phyloP scores from a whole-genome alignment of 1,139 yeast genomes.

The Lipomyces yarrowii region DNA sequence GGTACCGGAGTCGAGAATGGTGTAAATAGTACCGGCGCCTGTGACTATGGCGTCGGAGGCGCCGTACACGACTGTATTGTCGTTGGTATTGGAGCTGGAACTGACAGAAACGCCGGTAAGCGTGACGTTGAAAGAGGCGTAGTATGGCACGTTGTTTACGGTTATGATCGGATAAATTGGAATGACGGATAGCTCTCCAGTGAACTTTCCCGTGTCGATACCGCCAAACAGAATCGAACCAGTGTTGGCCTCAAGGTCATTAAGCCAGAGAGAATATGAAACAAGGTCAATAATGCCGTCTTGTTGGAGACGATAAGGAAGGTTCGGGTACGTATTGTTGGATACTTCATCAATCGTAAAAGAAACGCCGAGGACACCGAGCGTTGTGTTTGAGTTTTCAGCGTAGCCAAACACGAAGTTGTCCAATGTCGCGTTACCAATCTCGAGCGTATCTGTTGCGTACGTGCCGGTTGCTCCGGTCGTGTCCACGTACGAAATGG shows the following conservation, averaged over 20 bases:
- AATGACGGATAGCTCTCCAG: slow-evolving; percentile 46
- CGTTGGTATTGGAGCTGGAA: neutral
- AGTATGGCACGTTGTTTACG: neutral
- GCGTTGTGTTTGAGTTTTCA: neutral
- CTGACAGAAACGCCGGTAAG: neutral
- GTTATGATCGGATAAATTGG: neutral
- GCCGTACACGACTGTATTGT: neutral
- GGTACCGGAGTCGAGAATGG: slow-evolving; percentile 62
- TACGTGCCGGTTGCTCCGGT: slow-evolving; percentile 25
- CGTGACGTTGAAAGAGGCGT: neutral
- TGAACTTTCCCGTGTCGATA: slow-evolving; percentile 54
- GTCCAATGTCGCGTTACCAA: slow-evolving; percentile 10
- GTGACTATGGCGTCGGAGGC: neutral
- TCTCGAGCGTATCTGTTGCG: slow-evolving; percentile 14
- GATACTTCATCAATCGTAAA: slow-evolving; percentile 12
- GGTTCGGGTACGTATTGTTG: slow-evolving; percentile 37
- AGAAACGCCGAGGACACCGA: slow-evolving; percentile 23
- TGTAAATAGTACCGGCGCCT: slow-evolving; percentile 42
- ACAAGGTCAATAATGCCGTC: slow-evolving; percentile 51
- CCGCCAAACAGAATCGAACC: slow-evolving; percentile 63
- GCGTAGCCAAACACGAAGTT: slow-evolving; percentile 27
- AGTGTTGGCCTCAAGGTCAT: slow-evolving; percentile 43
- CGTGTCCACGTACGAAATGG: slow-evolving; percentile 15
- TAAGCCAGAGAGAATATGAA: slow-evolving; percentile 57
- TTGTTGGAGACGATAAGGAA: slow-evolving; percentile 52